Evolutionary conservation across 2,329 filamentous ascomycete species (phyloP).

Genomic region (Tolypocladium sp.): DNA sequence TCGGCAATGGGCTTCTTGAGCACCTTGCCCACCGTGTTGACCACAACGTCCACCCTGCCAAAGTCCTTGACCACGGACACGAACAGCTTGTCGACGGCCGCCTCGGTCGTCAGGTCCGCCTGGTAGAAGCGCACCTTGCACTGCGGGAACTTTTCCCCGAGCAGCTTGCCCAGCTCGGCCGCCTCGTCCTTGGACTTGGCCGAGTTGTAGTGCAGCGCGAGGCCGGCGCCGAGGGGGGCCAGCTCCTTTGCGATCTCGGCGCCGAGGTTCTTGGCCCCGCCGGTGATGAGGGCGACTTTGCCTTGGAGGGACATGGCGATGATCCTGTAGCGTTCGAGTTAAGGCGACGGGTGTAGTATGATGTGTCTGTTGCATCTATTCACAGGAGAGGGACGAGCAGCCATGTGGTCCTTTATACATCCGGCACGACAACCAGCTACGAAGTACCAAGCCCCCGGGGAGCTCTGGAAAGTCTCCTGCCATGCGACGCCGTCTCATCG

Average conservation of each 20-base stretch:
- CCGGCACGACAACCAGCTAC: background rate
- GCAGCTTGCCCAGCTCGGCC: constrained; percentile 22
- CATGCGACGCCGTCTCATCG: background rate
- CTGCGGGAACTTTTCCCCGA: constrained; percentile 21
- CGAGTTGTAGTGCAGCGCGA: constrained; percentile 50
- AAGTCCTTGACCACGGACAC: constrained; percentile 27
- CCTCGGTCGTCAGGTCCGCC: constrained; percentile 30
- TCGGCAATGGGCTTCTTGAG: constrained; percentile 35
- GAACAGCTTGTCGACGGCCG: constrained; percentile 30
- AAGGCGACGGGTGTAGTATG: too few relatives aligned
- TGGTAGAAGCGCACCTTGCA: constrained; percentile 30
- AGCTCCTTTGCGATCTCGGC: constrained; percentile 48
- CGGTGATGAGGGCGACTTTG: constrained; percentile 42
- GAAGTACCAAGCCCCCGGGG: background rate
- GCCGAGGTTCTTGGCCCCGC: constrained; percentile 50
- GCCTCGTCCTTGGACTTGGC: constrained; percentile 25
- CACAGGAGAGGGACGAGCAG: background rate
- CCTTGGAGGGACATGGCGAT: constrained; percentile 23
- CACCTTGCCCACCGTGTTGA: constrained; percentile 41
- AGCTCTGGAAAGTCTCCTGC: background rate
- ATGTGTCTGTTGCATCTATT: background rate
- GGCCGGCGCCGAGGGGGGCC: constrained; percentile 43
- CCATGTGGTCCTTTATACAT: background rate
- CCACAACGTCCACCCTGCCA: constrained; percentile 36
- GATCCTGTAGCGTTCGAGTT: too few relatives aligned